These are phyloP conservation scores for Ophiostoma sp. DNA, from an alignment of 2,329 filamentous ascomycete genomes.

Conservation along the genomic window DNA sequence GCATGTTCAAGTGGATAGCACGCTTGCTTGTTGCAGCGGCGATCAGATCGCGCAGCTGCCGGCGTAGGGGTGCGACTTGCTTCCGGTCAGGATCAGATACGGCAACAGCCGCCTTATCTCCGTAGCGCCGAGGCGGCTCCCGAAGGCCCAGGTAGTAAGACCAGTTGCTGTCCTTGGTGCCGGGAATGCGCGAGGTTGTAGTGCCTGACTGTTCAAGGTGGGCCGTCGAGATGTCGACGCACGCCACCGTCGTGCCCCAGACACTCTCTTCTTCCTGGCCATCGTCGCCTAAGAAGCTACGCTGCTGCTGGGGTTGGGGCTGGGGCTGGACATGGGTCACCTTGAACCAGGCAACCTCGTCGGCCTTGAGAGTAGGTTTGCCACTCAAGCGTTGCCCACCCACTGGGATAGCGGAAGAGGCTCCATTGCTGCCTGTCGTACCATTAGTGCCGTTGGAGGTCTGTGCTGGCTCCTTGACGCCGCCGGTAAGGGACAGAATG, in stretches of 20 bases:
- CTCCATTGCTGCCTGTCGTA: slow-evolving; percentile 12
- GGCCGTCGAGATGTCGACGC: slow-evolving; percentile 79
- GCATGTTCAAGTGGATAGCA: slow-evolving; percentile 80
- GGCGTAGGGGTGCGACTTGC: slow-evolving; percentile 52
- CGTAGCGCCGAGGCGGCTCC: slow-evolving; percentile 51
- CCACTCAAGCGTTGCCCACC: neutral
- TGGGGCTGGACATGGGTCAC: slow-evolving; percentile 66
- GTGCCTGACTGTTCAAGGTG: slow-evolving; percentile 89
- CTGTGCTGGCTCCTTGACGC: slow-evolving; percentile 13
- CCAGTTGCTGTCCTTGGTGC: slow-evolving; percentile 72
- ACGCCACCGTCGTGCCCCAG: slow-evolving; percentile 74
- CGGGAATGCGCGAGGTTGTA: slow-evolving; percentile 73
- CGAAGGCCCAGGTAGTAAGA: slow-evolving; percentile 81
- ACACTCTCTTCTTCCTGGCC: slow-evolving; percentile 59
- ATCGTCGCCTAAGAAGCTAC: slow-evolving; percentile 39
- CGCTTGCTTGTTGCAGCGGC: slow-evolving; percentile 82
- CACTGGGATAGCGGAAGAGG: slow-evolving; percentile 18
- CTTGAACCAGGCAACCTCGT: slow-evolving; percentile 84
- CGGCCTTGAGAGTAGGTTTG: slow-evolving; percentile 35
- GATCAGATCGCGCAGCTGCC: slow-evolving; percentile 76
- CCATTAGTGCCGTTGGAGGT: neutral
- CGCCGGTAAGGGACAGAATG: slow-evolving; percentile 48
- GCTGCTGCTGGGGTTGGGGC: slow-evolving; percentile 33
- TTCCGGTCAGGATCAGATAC: slow-evolving; percentile 42
- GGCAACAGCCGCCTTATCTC: slow-evolving; percentile 38